Base-by-base conservation (phyloP, 768 basidiomycete species). In the Rhizopogon salebrosus region DNA sequence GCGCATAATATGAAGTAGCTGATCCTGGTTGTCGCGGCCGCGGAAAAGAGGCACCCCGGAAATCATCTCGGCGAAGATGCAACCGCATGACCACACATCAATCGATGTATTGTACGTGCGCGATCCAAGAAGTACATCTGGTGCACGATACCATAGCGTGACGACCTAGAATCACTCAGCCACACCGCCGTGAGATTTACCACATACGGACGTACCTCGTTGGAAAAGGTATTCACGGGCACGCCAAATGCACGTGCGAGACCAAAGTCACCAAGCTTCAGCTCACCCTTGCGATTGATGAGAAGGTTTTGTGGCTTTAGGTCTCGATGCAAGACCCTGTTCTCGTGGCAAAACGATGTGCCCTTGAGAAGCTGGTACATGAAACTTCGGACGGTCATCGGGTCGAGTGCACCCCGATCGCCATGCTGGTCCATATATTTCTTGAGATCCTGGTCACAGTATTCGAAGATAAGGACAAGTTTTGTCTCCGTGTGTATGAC, bases 61-160 rank as follows among this genome's bases (percentile, higher is more conserved):
- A 54, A 99, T 98, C 95, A 99, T 98, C 72, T 99, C 97, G 18
- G 97, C 95, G 67, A 99, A 97, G 65, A 99, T 99, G 67, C 97
- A 98, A 9, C 97, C 97, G 53, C 93, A 95, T 13, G 92, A 94
- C 97, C 97, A 99, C 46, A 98, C 89, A 67, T 99, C 97, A 61
- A 99, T 98, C 27, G 91, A 93, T 3, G 97, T 98, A 73, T 88
- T 95, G 68, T 99, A 99, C 18, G 95, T 98, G 54, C 97, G 80
- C 20, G 93, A 95, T 48, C 97, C 97, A 57, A 99, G 82, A 23
- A 99, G 81, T 39, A 99, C 97, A 64, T 99, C 97, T 0, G 97
- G 97, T 1, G 97, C 95, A 50, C 97, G 87, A 68, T 99, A 99
- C 97, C 97, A 99, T 13, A 98, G 72, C 26, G 97, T 99, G 20